phyloP scores from a whole-genome alignment of 768 basidiomycete species.

The Psilocybe cyanescens region DNA sequence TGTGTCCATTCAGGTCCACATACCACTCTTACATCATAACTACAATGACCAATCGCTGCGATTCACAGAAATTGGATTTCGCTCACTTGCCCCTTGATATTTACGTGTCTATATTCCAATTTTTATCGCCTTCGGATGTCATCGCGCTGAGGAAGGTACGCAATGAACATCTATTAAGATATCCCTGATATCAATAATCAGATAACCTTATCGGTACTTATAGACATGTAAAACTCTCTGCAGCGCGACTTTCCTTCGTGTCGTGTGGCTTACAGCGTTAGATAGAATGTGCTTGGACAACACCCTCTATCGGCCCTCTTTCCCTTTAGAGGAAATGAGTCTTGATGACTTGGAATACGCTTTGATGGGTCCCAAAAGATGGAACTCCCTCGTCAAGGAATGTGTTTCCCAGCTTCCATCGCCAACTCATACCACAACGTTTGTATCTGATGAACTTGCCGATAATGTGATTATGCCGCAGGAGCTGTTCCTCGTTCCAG shows the following conservation, averaged over 20 bases:
- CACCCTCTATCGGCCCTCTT: slow-evolving; percentile 12
- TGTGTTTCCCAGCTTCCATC: neutral
- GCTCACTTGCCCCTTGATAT: slow-evolving; percentile 13
- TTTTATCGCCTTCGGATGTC: slow-evolving; percentile 11
- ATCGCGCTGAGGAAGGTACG: slow-evolving; percentile 16
- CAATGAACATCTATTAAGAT: neutral
- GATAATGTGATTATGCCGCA: neutral
- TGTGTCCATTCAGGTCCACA: no score
- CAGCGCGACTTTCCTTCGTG: slow-evolving; percentile 8
- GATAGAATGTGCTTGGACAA: slow-evolving; percentile 13
- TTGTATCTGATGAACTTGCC: neutral
- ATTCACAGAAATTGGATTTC: no score
- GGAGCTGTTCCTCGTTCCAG: slow-evolving; percentile 18
- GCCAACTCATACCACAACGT: neutral
- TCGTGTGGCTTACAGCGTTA: slow-evolving; percentile 13
- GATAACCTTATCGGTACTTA: neutral
- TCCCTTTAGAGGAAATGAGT: slow-evolving; percentile 10
- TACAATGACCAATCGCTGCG: neutral
- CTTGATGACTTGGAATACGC: slow-evolving; percentile 14
- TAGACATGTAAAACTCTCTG: slow-evolving; percentile 18
- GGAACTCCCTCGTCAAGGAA: slow-evolving; percentile 1
- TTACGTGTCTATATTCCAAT: slow-evolving; percentile 5
- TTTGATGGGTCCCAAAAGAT: slow-evolving; percentile 7
- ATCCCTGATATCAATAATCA: neutral
- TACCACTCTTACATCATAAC: no score